phyloP scores from a whole-genome alignment of 139 green algal species.

The Choricystis sp. region DNA sequence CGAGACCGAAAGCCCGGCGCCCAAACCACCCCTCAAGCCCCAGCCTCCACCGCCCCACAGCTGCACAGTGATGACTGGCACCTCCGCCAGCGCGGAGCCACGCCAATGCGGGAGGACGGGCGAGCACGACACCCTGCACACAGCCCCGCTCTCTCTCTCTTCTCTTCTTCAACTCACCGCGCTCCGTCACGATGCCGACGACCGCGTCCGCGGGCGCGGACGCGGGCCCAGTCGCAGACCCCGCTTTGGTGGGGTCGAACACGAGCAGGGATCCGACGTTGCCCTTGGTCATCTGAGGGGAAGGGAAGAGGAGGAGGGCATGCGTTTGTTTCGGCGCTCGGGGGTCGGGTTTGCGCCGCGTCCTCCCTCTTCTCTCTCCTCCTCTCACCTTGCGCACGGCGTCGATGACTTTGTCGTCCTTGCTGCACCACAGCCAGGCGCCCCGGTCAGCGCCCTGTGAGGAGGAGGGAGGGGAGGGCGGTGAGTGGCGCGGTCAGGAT shows the following conservation, averaged over 20 bases:
- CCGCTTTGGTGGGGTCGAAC: conserved; percentile 29
- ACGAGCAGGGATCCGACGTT: conserved; percentile 39
- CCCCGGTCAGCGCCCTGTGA: conserved; percentile 18
- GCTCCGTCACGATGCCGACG: conserved; percentile 40
- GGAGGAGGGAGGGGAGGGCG: too few species aligned
- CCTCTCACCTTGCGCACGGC: conserved; percentile 26
- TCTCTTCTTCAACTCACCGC: conserved; percentile 12
- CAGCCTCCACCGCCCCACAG: not conserved
- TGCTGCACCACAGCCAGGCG: conserved; percentile 33
- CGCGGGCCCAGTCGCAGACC: conserved; percentile 1
- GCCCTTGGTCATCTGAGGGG: conserved; percentile 36
- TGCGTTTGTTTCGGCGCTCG: too few species aligned
- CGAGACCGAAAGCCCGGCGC: too few species aligned
- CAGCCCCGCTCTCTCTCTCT: not conserved
- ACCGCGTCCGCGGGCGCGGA: conserved; percentile 21
- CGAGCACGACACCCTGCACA: too few species aligned
- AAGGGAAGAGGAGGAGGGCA: too few species aligned
- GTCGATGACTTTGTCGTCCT: conserved; percentile 35
- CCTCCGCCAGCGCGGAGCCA: too few species aligned
- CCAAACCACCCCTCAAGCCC: not conserved
- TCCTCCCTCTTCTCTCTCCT: not conserved
- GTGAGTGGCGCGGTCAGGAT: not conserved
- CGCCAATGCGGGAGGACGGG: too few species aligned
- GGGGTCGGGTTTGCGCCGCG: too few species aligned
- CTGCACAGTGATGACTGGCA: not conserved